These are phyloP conservation scores for Huiozyma sinensis DNA, from an alignment of 805 yeast species.

Conservation along the genomic window DNA sequence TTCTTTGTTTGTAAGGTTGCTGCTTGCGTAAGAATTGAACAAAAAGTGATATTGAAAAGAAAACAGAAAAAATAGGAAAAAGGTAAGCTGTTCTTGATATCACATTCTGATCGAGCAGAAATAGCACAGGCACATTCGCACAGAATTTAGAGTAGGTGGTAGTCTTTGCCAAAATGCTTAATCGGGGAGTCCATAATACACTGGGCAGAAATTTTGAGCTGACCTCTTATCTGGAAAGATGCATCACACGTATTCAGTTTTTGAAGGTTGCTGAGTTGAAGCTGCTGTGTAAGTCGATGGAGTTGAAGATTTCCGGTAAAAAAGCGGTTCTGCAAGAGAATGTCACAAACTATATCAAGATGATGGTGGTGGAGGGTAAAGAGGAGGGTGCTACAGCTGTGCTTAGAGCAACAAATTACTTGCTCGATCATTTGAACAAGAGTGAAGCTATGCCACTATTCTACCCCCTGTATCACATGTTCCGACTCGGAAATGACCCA, in stretches of 20 bases:
- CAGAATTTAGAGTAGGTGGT: too few relatives aligned
- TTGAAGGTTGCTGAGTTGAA: constrained; percentile 45
- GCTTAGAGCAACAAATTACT: constrained; percentile 33
- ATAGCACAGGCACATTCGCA: too few relatives aligned
- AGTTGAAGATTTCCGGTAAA: constrained; percentile 42
- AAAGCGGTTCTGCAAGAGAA: constrained; percentile 53
- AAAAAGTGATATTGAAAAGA: too few relatives aligned
- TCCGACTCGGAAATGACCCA: constrained; percentile 6
- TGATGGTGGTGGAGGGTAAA: not conserved
- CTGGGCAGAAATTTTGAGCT: too few relatives aligned
- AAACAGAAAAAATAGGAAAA: too few relatives aligned
- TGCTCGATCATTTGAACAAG: constrained; percentile 32
- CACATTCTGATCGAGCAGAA: too few relatives aligned
- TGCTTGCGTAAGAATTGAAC: too few relatives aligned
- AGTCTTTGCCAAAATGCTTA: too few relatives aligned
- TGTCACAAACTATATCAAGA: constrained; percentile 34
- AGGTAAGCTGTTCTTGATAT: too few relatives aligned
- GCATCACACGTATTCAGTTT: not conserved
- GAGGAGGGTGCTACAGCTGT: constrained; percentile 28
- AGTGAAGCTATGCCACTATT: constrained; percentile 32
- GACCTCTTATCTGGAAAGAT: not conserved
- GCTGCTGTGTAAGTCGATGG: constrained; percentile 39
- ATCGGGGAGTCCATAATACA: too few relatives aligned
- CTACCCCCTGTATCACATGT: constrained; percentile 19
- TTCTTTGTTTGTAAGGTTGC: too few relatives aligned